Evolutionary conservation across 2,329 filamentous ascomycete species (phyloP), one percentile per base, ranked within the genome.

Genomic region (Trichophaea hybrida): DNA sequence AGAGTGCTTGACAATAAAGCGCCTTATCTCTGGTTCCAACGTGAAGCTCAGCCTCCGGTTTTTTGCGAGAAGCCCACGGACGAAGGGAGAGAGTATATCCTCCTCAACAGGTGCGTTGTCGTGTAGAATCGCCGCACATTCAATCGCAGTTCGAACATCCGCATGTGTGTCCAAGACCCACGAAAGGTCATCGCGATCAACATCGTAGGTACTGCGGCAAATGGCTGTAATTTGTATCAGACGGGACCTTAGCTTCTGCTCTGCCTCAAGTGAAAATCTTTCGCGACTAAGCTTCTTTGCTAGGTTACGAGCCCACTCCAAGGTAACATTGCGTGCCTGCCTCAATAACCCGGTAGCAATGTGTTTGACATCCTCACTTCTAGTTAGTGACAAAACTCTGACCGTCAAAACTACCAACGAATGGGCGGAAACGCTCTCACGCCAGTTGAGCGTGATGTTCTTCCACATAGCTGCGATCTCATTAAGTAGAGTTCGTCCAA

Each of bases 381-480:
- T 59, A 12, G 58, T 57, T 5, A 64, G 35, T 6, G 65, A 59
- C 8, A 68, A 38, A 51, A 67, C 61, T 1, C 64, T 65, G 44
- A 59, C 38, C 8, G 61, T 60, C n/a, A 68, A 59, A 10, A 57
- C 57, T 15, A 68, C 61, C 32, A 68, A 55, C 2, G 61, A 64
- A 17, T 59, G 61, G 6, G 62, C 64, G 4, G 61, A 61, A 13
- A 66, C 38, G 5, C 62, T 53, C 46, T 67, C 65, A 59, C 78
- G 72, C 78, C 78, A 81, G 57, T 79, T 81, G n/a, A 72, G 70
- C 59, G 75, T 69, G 7, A 78, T 71, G 0, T 70, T 70, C 0
- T 57, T 55, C 0, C 74, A 58, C 0, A 70, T 69, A 0, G 69
- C 61, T 0, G 66, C 8, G 0, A 80, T 59, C 2, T 67, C 66